These are phyloP conservation scores for Hansenula sp. DNA, from an alignment of 1,139 yeast species.

Conservation along the genomic window DNA sequence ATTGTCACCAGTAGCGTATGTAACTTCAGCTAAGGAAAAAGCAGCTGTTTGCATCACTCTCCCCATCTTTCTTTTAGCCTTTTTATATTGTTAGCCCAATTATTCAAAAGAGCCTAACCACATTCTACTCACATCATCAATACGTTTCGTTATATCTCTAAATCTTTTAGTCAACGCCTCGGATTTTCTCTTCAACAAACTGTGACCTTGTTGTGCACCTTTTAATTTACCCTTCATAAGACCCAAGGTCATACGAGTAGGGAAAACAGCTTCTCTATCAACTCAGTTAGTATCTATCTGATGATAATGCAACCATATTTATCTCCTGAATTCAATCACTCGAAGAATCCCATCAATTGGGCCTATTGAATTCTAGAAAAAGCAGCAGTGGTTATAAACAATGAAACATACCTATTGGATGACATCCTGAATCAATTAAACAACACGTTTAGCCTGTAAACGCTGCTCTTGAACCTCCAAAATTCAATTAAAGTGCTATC, in stretches of 20 bases:
- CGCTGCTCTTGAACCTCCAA: not conserved
- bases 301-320: not conserved
- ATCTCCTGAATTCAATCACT: not conserved
- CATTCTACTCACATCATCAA: conserved; percentile 56
- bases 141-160: conserved; percentile 90
- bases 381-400: too few species aligned
- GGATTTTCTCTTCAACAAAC: conserved; percentile 87
- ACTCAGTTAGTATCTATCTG: not conserved
- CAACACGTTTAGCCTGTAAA: not conserved
- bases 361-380: not conserved
- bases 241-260: conserved; percentile 96
- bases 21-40: conserved; percentile 93
- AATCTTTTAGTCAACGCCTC: conserved; percentile 96
- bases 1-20: conserved; percentile 95
- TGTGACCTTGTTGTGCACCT: conserved; percentile 97
- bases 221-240: conserved; percentile 92
- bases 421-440: not conserved
- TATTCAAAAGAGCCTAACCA: not conserved
- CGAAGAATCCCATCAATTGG: not conserved
- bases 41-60: conserved; percentile 98
- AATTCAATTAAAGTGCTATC: not conserved
- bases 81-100: conserved; percentile 3
- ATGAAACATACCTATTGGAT: not conserved
- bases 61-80: conserved; percentile 94
- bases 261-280: conserved; percentile 79